Conservation (phyloP, 192 early-diverging fungal species). For the Endogone sp. region DNA sequence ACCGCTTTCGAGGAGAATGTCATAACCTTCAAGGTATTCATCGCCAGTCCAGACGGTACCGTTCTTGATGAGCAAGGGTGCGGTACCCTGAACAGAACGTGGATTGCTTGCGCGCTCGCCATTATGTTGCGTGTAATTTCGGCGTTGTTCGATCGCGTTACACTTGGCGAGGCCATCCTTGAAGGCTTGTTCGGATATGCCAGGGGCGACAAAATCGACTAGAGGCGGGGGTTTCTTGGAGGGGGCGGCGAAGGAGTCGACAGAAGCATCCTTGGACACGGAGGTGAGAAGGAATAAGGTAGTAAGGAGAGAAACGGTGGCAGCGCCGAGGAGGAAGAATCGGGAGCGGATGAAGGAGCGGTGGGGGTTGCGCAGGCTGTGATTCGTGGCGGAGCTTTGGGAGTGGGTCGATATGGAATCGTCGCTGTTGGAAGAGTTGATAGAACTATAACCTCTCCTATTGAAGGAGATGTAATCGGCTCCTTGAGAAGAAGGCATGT, state of each 20-base stretch:
- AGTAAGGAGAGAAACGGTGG: constrained; percentile 22
- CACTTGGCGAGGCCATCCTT: constrained; percentile 24
- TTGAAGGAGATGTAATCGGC: no score
- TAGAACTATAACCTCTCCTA: no score
- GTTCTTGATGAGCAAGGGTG: constrained; percentile 50
- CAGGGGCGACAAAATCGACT: constrained; percentile 19
- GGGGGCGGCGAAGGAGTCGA: constrained; percentile 22
- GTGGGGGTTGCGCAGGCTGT: no score
- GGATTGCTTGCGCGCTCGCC: constrained; percentile 34
- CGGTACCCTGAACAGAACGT: constrained; percentile 30
- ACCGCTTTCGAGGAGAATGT: constrained; percentile 54
- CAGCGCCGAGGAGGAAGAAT: constrained; percentile 14
- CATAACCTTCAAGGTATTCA: constrained; percentile 48
- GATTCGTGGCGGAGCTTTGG: no score
- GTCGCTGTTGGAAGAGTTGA: no score
- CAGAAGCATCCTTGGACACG: neutral
- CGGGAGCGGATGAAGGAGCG: neutral
- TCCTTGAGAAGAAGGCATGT: no score
- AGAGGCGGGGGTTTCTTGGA: constrained; percentile 26
- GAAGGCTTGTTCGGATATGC: constrained; percentile 27
- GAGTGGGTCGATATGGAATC: no score
- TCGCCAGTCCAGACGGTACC: constrained; percentile 42
- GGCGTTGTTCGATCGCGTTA: constrained; percentile 17
- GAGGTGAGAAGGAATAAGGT: neutral
- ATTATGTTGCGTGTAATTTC: neutral